Conservation (phyloP, 768 basidiomycete genomes). For the Kockovaella imperatae region DNA sequence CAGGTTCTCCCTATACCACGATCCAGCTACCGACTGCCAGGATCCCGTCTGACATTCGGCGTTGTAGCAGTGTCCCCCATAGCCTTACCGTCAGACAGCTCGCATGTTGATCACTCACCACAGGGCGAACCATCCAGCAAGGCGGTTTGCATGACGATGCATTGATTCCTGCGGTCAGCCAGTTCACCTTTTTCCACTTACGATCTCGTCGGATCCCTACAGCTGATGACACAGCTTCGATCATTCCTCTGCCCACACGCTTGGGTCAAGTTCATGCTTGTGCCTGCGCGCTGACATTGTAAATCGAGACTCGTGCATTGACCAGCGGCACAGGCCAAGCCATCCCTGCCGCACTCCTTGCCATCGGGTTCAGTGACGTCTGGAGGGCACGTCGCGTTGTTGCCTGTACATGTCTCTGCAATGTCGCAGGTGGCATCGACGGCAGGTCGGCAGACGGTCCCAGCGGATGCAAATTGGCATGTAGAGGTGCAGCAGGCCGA, state of each 20-base stretch:
- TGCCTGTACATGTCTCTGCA: conserved; percentile 68
- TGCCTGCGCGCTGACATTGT: conserved; percentile 69
- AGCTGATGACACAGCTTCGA: conserved; percentile 67
- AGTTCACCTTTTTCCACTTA: conserved; percentile 10
- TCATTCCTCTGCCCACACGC: conserved; percentile 62
- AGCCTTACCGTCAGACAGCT: conserved; percentile 48
- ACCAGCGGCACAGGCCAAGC: conserved; percentile 67
- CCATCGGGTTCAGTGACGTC: conserved; percentile 51
- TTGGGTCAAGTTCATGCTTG: conserved; percentile 59
- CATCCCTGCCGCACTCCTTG: conserved; percentile 57
- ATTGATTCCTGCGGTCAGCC: conserved; percentile 48
- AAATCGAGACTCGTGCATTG: conserved; percentile 63
- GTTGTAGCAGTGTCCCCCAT: conserved; percentile 60
- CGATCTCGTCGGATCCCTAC: conserved; percentile 59
- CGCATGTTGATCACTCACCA: conserved; percentile 49
- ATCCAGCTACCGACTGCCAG: conserved; percentile 57
- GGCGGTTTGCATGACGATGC: conserved; percentile 61
- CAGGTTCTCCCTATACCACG: conserved; percentile 69
- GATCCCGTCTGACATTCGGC: conserved; percentile 59
- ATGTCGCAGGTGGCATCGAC: conserved; percentile 62
- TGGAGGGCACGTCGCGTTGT: conserved; percentile 61
- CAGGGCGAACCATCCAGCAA: conserved; percentile 78
- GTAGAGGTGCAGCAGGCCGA: conserved; percentile 64
- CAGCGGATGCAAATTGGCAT: conserved; percentile 58
- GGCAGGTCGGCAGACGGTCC: conserved; percentile 63